phyloP scores from a whole-genome alignment of 148 eudicot genomes.

The Camellia granthamiana region DNA sequence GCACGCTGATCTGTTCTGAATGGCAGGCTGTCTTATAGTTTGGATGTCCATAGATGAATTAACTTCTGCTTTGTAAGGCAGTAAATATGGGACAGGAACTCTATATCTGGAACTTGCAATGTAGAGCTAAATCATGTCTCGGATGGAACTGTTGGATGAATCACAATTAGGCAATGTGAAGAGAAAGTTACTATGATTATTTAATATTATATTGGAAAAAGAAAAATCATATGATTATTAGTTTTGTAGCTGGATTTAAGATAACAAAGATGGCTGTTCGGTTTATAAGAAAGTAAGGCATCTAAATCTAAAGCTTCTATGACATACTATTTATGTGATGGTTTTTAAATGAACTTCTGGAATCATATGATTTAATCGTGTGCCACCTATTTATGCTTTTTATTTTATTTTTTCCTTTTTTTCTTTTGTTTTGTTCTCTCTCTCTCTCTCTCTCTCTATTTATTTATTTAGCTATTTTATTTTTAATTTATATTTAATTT shows the following conservation, averaged over 20 bases:
- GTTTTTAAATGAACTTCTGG: background rate
- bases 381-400: background rate
- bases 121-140: background rate
- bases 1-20: background rate
- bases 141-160: constrained; percentile 1
- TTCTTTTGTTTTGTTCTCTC: background rate
- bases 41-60: background rate
- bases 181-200: background rate
- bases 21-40: background rate
- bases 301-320: background rate
- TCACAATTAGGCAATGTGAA: background rate
- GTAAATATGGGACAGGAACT: background rate
- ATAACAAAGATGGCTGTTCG: background rate
- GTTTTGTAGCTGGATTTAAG: background rate
- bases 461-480: background rate
- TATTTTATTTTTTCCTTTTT: background rate
- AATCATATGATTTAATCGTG: background rate
- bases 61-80: background rate
- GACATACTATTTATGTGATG: background rate
- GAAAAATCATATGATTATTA: background rate
- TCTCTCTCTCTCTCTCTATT: background rate
- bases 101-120: background rate
- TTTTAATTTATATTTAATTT: background rate
- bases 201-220: background rate
- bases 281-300: background rate